Percentiles rank a stretch among this genome's conserved stretches.
Conservation (phyloP, 768 basidiomycete genomes). For the Auricularia auricula-judae region DNA sequence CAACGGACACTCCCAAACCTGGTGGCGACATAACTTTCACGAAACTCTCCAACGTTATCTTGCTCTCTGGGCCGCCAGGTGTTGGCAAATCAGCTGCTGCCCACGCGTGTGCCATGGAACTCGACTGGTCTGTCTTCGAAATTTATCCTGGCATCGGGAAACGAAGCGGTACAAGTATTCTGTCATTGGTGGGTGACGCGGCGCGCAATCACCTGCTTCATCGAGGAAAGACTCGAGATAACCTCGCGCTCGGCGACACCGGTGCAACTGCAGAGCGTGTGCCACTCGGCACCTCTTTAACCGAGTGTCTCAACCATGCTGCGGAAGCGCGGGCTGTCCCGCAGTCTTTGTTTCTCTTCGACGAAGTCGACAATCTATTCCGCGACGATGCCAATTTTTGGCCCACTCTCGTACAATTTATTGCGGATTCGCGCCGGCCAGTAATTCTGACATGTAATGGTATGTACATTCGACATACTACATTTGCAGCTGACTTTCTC, state of each 20-base stretch:
- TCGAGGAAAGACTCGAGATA: not conserved
- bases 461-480: conserved; percentile 25
- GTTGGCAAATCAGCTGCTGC: conserved; percentile 87
- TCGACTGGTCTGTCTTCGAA: conserved; percentile 95
- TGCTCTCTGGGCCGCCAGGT: conserved; percentile 74
- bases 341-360: conserved; percentile 84
- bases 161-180: conserved; percentile 68
- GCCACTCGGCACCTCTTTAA: not conserved
- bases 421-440: conserved; percentile 74
- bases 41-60: conserved; percentile 71
- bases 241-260: not conserved
- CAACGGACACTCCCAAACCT: not conserved
- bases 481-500: conserved; percentile 5
- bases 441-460: conserved; percentile 95
- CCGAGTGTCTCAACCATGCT: not conserved
- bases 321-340: conserved; percentile 27
- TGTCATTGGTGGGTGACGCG: conserved; percentile 79
- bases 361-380: conserved; percentile 92
- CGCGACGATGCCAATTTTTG: conserved; percentile 81
- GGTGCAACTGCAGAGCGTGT: not conserved
- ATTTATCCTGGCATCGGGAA: conserved; percentile 94
- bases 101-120: conserved; percentile 87
- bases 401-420: conserved; percentile 69
- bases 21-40: not conserved
- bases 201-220: conserved; percentile 84